Base-by-base conservation (phyloP, 23 red algal species). In the Gracilaria vermiculophylla region DNA sequence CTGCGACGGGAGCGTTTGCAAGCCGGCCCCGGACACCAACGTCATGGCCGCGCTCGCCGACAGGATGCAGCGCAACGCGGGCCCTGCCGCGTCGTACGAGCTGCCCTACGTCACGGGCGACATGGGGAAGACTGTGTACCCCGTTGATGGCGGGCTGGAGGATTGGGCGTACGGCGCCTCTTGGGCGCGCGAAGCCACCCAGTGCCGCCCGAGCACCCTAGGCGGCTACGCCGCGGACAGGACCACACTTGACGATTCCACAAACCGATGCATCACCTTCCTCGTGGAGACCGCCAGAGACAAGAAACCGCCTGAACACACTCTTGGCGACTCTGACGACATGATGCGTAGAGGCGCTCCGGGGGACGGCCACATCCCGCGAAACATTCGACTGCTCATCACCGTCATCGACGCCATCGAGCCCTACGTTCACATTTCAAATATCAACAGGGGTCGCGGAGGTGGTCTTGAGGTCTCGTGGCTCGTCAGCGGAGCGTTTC, bases 141-240 rank as follows among this genome's bases (percentile, higher is more conserved):
- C 96, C 36, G 96, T 98, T 12, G 56, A 85, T 33, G 96, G 96
- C 9, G 96, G 96, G 0, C 82, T 98, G 42, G 96, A 98, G 61
- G 96, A 98, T 81, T 98, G 96, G 96, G 96, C 90, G 66, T 98
- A 98, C 74, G 96, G 96, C 14, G 96, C 96, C 11, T 90, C 77
- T 82, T 94, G 89, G 89, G 54, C 69, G 53, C 42, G 23, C 25
- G 66, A 83, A 57, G 83, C 49, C 10, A 72, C 87, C 8, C 58
- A 79, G 32, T 98, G 96, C 69, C 25, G 17, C 1, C 90, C 92
- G 15, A 50, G 23, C 14, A 86, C 76, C 11, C 78, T 87, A 31
- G 89, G 92, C 28, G 89, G 88, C 13, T 94, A 98, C 65, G 20
- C 71, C 11, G 39, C 41, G 41, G 49, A 78, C n/a, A 92, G 77